phyloP scores from a whole-genome alignment of 73 alveolate genomes.

The Uronychia binucleata region DNA sequence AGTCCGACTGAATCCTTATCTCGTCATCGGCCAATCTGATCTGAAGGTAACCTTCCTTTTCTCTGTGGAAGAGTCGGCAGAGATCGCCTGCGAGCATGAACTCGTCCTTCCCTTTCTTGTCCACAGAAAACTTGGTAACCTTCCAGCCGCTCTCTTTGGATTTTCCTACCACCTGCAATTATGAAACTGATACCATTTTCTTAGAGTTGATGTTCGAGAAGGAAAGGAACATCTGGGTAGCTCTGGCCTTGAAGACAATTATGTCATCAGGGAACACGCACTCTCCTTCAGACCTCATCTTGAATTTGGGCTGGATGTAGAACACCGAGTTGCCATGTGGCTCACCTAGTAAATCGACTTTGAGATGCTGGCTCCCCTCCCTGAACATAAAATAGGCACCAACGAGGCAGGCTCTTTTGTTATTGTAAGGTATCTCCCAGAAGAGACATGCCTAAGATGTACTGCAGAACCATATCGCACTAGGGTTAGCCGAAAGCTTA shows the following conservation, averaged over 20 bases:
- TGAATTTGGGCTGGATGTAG: slow-evolving; percentile 10
- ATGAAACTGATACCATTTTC: not conserved
- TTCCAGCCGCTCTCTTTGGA: not conserved
- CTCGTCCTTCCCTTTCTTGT: not conserved
- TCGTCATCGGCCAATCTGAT: not conserved
- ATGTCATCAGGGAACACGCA: slow-evolving; percentile 7
- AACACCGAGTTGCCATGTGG: not conserved
- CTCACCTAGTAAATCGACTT: not conserved
- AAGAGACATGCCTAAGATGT: not conserved
- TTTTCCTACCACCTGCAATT: not conserved
- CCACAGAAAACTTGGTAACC: not conserved
- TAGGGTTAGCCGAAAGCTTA: not conserved
- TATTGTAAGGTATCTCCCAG: not conserved
- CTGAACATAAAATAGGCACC: not conserved
- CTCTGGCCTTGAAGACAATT: not conserved
- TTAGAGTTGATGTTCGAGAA: not conserved
- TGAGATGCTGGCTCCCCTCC: not conserved
- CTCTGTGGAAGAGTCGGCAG: slow-evolving; percentile 16
- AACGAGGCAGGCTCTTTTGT: not conserved
- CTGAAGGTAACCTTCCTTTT: slow-evolving; percentile 2
- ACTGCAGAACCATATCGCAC: slow-evolving; percentile 6
- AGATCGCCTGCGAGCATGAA: slow-evolving; percentile 1
- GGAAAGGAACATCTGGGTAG: slow-evolving; percentile 2
- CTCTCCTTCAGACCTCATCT: slow-evolving; percentile 11
- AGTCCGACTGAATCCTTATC: not conserved